These are phyloP conservation scores for Asterochloris erici DNA, from an alignment of 139 green algal genomes.

Conservation along the genomic window DNA sequence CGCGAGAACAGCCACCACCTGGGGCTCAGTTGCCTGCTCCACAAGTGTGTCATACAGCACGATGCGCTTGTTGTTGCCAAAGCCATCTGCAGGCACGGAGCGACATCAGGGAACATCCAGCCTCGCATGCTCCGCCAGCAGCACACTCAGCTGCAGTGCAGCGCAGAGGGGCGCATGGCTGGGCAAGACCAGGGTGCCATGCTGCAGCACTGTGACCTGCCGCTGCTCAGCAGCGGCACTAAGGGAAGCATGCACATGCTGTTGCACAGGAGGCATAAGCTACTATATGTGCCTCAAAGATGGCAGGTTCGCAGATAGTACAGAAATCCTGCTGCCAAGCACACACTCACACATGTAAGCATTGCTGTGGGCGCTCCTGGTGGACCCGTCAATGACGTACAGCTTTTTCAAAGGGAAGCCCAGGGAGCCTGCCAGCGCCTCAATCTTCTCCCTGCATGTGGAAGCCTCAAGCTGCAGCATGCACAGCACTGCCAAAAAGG, in stretches of 20 bases:
- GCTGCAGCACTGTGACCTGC: not conserved
- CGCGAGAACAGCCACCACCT: slow-evolving; percentile 82
- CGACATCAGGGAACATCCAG: too few species aligned
- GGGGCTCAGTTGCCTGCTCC: slow-evolving; percentile 28
- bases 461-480: not conserved
- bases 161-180: too few species aligned
- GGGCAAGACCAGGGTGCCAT: not conserved
- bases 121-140: too few species aligned
- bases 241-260: not conserved
- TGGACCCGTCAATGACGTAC: slow-evolving; percentile 58
- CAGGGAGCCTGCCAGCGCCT: slow-evolving; percentile 62
- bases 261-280: too few species aligned
- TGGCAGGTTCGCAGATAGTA: not conserved
- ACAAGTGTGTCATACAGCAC: slow-evolving; percentile 89
- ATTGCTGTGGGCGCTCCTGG: slow-evolving; percentile 68
- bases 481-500: too few species aligned
- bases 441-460: slow-evolving; percentile 56
- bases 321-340: not conserved
- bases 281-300: not conserved
- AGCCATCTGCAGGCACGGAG: slow-evolving; percentile 45
- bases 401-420: slow-evolving; percentile 82
- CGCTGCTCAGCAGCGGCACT: not conserved
- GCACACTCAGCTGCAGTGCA: too few species aligned
- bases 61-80: slow-evolving; percentile 93
- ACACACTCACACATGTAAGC: slow-evolving; percentile 60